A percentile compares a stretch with the other conserved stretches of the same genome.
phyloP scores from a whole-genome alignment of 208 protist genomes.

The Porcisia hertigi region DNA sequence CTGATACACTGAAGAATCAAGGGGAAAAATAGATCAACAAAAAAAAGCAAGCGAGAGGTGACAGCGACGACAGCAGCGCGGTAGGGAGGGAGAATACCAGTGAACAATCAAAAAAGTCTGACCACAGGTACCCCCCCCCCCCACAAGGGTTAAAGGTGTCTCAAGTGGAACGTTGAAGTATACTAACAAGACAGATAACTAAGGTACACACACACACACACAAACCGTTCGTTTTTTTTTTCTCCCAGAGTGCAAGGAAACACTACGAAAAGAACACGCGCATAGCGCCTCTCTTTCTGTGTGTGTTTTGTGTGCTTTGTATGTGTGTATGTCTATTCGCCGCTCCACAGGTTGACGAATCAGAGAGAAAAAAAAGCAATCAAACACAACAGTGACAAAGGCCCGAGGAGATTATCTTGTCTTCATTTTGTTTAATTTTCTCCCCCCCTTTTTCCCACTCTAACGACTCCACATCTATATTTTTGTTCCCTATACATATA shows the following conservation, averaged over 20 bases:
- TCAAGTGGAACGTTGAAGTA: not conserved
- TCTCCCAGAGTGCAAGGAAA: not conserved
- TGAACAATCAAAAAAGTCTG: not conserved
- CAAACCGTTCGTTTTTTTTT: not conserved
- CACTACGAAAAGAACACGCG: not conserved
- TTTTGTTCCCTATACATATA: slow-evolving; percentile 1
- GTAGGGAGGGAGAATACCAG: not conserved
- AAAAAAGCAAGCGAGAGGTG: no score
- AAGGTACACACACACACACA: not conserved
- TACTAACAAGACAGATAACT: not conserved
- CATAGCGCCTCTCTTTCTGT: no score
- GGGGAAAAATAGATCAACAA: not conserved
- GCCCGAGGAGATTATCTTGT: not conserved
- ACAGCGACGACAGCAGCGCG: not conserved
- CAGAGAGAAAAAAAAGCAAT: not conserved
- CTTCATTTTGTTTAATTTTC: no score
- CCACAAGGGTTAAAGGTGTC: not conserved
- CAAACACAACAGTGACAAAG: not conserved
- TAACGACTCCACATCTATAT: not conserved
- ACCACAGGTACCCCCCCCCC: not conserved
- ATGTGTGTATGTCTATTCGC: not conserved
- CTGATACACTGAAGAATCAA: not conserved
- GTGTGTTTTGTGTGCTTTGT: not conserved
- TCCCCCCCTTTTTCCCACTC: not conserved
- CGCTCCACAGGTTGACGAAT: no score